Base-by-base conservation (phyloP, 1,139 yeast species). In the Magnusiomyces tetraspermus region DNA sequence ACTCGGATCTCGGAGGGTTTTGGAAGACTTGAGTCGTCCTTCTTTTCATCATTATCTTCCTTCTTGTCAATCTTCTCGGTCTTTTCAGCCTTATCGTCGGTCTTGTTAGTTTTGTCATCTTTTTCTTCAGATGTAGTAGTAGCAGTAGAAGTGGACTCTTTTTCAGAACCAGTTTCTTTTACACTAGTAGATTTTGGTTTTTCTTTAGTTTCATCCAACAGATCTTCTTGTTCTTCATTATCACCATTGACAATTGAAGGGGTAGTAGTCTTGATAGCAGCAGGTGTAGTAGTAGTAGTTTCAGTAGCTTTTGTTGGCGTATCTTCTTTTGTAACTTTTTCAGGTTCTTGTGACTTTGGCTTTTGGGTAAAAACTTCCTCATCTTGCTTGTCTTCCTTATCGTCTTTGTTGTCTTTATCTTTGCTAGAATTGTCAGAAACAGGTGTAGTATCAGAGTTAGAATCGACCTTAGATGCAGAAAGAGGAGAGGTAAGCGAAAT, bases 11-110 rank as follows among this genome's bases (percentile, higher is more conserved):
- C 19, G 19, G 11, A n/a, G 42, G 31, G 21, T 37, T 28, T 17
- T 13, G 21, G 15, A 43, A 33, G 48, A 40, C 47, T 42, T 31
- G 48, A 51, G 23, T 45, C 53, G 15, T 51, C 51, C n/a, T 49
- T 37, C 26, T 42, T 19, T 8, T 51, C 53, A 23, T 47, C 51
- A 46, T 48, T 48, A 31, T 47, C 22, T 38, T 38, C 11, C 19
- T 38, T 23, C 23, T 22, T 38, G 43, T 3, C 22, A 22, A 23
- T 19, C 15, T 21, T 19, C 23, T 4, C 11, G 11, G 33, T 28
- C 11, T 28, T 11, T 6, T 28, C 33, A 38, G 43, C 23, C n/a
- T n/a, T n/a, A n/a, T n/a, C 17, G 6, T 36, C 3, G 40, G 10
- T 3, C 19, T 36, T 17, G n/a, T 33, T 6, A 47, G 47, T 11